Evolutionary conservation across 345 rosid species (phyloP).

Genomic region (Eucalyptus albens): DNA sequence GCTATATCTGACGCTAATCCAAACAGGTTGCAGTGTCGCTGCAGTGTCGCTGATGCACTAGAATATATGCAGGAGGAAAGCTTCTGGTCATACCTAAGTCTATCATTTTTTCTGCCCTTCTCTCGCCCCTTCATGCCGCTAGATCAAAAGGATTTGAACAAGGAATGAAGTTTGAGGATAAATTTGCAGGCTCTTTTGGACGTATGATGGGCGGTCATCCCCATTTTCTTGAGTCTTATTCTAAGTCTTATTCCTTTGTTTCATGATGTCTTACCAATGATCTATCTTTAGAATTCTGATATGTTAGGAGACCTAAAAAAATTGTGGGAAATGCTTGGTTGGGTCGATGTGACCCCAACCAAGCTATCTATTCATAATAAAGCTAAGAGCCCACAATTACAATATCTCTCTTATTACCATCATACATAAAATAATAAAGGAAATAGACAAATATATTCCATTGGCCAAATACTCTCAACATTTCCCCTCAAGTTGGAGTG

Average conservation of each 20-base stretch:
- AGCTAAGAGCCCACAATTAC: too few species aligned
- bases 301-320: background rate
- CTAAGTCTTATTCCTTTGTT: background rate
- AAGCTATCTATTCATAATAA: too few species aligned
- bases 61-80: background rate
- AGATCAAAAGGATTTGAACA: background rate
- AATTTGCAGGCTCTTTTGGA: background rate
- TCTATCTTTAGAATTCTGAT: background rate
- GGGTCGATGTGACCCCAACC: too few species aligned
- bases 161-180: background rate
- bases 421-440: too few species aligned
- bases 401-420: too few species aligned
- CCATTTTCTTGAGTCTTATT: background rate
- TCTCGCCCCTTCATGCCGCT: background rate
- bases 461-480: too few species aligned
- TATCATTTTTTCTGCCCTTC: background rate
- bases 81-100: background rate
- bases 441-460: too few species aligned
- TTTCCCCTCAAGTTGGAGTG: accelerated
- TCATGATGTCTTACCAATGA: background rate
- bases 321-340: too few species aligned
- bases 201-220: background rate
- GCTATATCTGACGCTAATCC: constrained; percentile 1
- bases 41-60: background rate
- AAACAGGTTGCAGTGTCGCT: background rate